These are phyloP conservation scores for Rhizopogon salebrosus DNA, from an alignment of 768 basidiomycete species.

Conservation along the genomic window DNA sequence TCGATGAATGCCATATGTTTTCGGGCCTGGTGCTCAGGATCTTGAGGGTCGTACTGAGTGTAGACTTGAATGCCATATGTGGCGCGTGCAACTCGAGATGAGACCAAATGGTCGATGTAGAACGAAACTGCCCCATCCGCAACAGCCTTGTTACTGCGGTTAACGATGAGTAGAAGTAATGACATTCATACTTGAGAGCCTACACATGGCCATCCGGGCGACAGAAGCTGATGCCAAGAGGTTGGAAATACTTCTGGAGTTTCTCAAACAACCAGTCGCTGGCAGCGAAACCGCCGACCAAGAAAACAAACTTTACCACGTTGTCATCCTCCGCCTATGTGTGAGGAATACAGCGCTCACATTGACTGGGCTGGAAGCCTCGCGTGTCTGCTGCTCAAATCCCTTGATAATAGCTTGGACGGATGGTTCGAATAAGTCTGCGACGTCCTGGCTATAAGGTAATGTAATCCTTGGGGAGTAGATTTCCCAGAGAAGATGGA, in stretches of 20 bases:
- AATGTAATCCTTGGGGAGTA: neutral
- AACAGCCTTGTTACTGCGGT: slow-evolving; percentile 22
- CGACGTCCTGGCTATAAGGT: slow-evolving; percentile 27
- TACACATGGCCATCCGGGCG: slow-evolving; percentile 48
- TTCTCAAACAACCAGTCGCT: slow-evolving; percentile 40
- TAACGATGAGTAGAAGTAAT: neutral
- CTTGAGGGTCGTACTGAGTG: slow-evolving; percentile 18
- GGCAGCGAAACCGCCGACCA: slow-evolving; percentile 49
- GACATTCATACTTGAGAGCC: slow-evolving; percentile 8
- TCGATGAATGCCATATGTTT: slow-evolving; percentile 10
- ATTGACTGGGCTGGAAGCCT: slow-evolving; percentile 16
- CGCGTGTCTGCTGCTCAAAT: slow-evolving; percentile 20
- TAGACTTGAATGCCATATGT: slow-evolving; percentile 31
- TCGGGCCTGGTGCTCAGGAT: slow-evolving; percentile 34
- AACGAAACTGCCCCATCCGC: slow-evolving; percentile 42
- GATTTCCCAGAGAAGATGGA: neutral
- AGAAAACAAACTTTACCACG: slow-evolving; percentile 28
- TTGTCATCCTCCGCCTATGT: neutral
- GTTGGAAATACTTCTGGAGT: slow-evolving; percentile 34
- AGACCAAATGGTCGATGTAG: slow-evolving; percentile 41
- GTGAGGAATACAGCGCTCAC: slow-evolving; percentile 14
- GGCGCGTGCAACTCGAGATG: slow-evolving; percentile 35
- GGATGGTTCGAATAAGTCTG: slow-evolving; percentile 38
- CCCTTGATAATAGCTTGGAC: too few species aligned
- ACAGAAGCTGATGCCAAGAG: too few species aligned